Evolutionary conservation across 2,329 filamentous ascomycete species (phyloP).

Genomic region (Apiospora malaysiana): DNA sequence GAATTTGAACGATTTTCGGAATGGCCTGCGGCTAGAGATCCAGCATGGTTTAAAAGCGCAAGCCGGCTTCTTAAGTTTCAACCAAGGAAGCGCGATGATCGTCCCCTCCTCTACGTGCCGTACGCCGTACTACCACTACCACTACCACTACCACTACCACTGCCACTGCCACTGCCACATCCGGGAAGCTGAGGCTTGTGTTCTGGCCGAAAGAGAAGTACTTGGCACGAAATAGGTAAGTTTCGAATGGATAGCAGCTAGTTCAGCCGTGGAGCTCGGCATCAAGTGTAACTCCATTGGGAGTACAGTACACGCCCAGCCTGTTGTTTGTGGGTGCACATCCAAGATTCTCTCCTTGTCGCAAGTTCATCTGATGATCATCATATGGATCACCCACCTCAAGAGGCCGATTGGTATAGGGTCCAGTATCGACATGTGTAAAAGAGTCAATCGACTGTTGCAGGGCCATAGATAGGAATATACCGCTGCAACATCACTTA

Average conservation of each 20-base stretch:
- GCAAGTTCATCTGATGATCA: slow-evolving; percentile 17
- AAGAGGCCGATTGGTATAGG: neutral
- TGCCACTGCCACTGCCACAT: neutral
- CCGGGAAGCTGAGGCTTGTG: neutral
- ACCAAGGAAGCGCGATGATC: slow-evolving; percentile 17
- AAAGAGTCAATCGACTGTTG: neutral
- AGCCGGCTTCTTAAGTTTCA: neutral
- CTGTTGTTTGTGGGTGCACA: neutral
- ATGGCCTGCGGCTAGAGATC: neutral
- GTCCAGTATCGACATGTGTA: neutral
- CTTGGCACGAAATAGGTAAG: slow-evolving; percentile 4
- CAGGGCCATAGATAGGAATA: neutral
- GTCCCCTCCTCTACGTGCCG: neutral
- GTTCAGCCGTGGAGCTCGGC: neutral
- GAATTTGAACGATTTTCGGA: neutral
- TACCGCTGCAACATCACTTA: neutral
- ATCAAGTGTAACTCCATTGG: neutral
- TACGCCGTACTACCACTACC: neutral
- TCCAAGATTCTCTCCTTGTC: neutral
- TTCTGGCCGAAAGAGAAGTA: slow-evolving; percentile 2
- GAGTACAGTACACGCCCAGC: neutral
- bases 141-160: too few species aligned
- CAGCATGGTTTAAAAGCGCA: slow-evolving; percentile 1
- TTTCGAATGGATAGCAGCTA: neutral
- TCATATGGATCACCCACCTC: neutral